Conservation (phyloP, 345 rosid genomes). For the Citrus medica region DNA sequence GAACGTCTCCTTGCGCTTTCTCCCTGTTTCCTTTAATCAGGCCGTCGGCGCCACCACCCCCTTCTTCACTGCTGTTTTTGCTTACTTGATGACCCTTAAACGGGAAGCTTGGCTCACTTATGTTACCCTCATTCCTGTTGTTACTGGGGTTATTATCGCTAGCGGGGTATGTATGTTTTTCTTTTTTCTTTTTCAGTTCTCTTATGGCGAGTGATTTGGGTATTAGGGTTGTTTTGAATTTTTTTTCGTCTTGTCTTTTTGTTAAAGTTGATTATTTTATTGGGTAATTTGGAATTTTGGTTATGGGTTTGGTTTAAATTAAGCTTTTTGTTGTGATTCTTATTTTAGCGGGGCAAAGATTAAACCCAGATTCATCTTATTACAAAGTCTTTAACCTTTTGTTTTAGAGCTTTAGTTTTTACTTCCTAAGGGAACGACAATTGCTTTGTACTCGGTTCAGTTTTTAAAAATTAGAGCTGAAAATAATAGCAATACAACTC, state of each 20-base stretch:
- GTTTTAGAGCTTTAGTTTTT: no score
- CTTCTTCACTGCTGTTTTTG: conserved; percentile 94
- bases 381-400: neutral
- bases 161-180: conserved; percentile 64
- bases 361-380: neutral
- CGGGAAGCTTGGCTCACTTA: conserved; percentile 98
- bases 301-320: neutral
- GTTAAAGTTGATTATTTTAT: neutral
- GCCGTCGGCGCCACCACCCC: conserved; percentile 99
- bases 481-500: neutral
- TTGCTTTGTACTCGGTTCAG: neutral
- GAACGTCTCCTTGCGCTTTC: conserved; percentile 71
- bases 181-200: neutral
- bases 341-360: neutral
- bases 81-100: conserved; percentile 80
- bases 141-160: conserved; percentile 94
- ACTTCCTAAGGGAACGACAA: neutral
- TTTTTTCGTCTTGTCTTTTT: neutral
- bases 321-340: neutral
- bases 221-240: neutral
- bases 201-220: neutral
- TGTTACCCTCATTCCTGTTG: conserved; percentile 83
- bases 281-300: neutral
- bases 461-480: neutral
- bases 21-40: conserved; percentile 92